These are phyloP conservation scores for Mycosphaerella sp. DNA, from an alignment of 2,329 filamentous ascomycete species.

Conservation along the genomic window DNA sequence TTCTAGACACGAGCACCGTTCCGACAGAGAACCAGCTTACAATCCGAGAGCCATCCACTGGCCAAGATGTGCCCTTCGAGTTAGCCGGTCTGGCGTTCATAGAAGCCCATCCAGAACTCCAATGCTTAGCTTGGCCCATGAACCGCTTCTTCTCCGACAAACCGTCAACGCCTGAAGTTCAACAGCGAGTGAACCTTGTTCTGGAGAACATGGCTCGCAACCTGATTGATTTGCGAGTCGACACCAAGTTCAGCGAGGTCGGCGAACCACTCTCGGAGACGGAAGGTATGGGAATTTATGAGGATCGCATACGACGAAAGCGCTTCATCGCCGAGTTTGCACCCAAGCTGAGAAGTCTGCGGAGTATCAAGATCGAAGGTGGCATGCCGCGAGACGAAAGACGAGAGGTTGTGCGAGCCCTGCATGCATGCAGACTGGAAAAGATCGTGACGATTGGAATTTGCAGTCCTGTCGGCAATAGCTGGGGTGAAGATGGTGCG, in stretches of 20 bases:
- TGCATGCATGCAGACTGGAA: conserved; percentile 38
- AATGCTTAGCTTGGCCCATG: conserved; percentile 44
- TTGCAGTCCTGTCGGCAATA: conserved; percentile 41
- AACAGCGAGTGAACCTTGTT: conserved; percentile 26
- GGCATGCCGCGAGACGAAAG: conserved; percentile 45
- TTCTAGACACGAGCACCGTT: conserved; percentile 25
- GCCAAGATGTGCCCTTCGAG: neutral
- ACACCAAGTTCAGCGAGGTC: conserved; percentile 28
- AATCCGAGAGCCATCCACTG: neutral
- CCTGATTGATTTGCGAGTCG: conserved; percentile 40
- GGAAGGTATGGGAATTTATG: neutral
- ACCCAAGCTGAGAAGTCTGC: conserved; percentile 37
- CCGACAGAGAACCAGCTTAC: neutral
- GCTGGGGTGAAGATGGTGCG: conserved; percentile 38
- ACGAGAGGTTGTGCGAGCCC: conserved; percentile 40
- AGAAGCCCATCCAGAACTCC: conserved; percentile 40
- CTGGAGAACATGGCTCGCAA: conserved; percentile 38
- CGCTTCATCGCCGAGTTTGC: conserved; percentile 41
- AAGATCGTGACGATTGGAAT: conserved; percentile 45
- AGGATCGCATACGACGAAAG: conserved; percentile 21
- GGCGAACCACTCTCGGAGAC: conserved; percentile 23
- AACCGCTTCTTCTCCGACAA: conserved; percentile 40
- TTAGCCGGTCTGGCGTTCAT: conserved; percentile 36
- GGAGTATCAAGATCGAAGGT: conserved; percentile 44
- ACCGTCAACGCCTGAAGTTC: conserved; percentile 25